phyloP scores from a whole-genome alignment of 805 yeast species.

The Aciculoconidium aculeatum region DNA sequence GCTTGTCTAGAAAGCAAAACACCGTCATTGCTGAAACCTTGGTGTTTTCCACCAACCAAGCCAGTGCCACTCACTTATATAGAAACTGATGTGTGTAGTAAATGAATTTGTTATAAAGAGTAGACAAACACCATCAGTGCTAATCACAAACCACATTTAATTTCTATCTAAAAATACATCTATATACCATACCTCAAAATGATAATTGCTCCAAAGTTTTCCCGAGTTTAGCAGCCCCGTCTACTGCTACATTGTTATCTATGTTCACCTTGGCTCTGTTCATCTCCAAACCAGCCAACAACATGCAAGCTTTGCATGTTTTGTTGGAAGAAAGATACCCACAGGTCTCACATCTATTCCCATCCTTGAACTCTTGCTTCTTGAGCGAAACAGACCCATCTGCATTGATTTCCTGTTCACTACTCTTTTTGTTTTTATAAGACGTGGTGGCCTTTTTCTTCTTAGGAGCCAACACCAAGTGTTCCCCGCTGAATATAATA shows the following conservation, averaged over 20 bases:
- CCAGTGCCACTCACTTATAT: slow-evolving; percentile 63
- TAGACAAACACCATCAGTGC: not conserved
- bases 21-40: slow-evolving; percentile 76
- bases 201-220: slow-evolving; percentile 58
- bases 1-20: slow-evolving; percentile 60
- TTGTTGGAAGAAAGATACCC: slow-evolving; percentile 86
- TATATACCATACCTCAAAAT: slow-evolving; percentile 34
- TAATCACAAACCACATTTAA: not conserved
- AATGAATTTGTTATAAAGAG: not conserved
- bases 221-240: slow-evolving; percentile 60
- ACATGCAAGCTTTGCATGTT: slow-evolving; percentile 88
- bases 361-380: slow-evolving; percentile 42
- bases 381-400: slow-evolving; percentile 58
- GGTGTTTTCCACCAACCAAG: slow-evolving; percentile 84
- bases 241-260: slow-evolving; percentile 45
- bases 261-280: slow-evolving; percentile 62
- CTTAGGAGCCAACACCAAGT: slow-evolving; percentile 58
- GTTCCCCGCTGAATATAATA: slow-evolving; percentile 91
- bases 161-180: no score
- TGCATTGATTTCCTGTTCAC: slow-evolving; percentile 47
- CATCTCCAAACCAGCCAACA: slow-evolving; percentile 77
- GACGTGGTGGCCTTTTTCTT: slow-evolving; percentile 37
- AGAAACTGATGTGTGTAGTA: no score
- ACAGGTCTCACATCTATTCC: slow-evolving; percentile 78
- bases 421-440: slow-evolving; percentile 24